A percentile compares a stretch with the other conserved stretches of the same genome.
Conservation (phyloP, 1,284 basidiomycete species). For the Rugosomyces carneus region DNA sequence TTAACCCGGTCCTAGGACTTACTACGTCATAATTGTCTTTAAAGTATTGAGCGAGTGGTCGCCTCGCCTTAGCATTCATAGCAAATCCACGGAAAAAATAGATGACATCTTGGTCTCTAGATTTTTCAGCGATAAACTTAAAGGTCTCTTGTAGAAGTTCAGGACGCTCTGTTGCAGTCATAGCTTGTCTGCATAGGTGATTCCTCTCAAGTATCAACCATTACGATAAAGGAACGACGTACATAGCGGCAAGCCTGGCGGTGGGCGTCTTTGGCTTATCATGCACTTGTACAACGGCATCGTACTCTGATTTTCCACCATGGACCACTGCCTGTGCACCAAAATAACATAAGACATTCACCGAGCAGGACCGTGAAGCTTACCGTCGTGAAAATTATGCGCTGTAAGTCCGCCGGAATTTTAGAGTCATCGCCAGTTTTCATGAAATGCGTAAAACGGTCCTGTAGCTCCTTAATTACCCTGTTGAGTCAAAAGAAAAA, state of each 20-base stretch:
- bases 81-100: constrained; percentile 46
- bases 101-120: constrained; percentile 61
- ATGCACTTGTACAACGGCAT: constrained; percentile 67
- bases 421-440: constrained; percentile 71
- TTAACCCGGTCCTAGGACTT: constrained; percentile 20
- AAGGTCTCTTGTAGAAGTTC: constrained; percentile 54
- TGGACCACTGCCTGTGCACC: constrained; percentile 52
- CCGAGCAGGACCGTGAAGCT: not conserved
- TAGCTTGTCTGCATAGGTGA: constrained; percentile 26
- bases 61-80: constrained; percentile 38
- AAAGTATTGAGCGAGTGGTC: constrained; percentile 34
- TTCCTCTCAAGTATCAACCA: constrained; percentile 10
- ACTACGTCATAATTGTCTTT: constrained; percentile 57
- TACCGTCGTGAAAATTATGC: constrained; percentile 33
- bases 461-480: constrained; percentile 68
- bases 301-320: constrained; percentile 77
- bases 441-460: constrained; percentile 71
- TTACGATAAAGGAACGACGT: not conserved
- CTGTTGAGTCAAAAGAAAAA: constrained; percentile 29
- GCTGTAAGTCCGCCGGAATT: constrained; percentile 76
- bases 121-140: constrained; percentile 46
- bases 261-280: constrained; percentile 72
- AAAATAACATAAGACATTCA: not conserved
- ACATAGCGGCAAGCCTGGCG: constrained; percentile 51
- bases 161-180: constrained; percentile 41